phyloP scores from a whole-genome alignment of 495 filamentous ascomycete genomes.

The Lineolata rhizophorae region DNA sequence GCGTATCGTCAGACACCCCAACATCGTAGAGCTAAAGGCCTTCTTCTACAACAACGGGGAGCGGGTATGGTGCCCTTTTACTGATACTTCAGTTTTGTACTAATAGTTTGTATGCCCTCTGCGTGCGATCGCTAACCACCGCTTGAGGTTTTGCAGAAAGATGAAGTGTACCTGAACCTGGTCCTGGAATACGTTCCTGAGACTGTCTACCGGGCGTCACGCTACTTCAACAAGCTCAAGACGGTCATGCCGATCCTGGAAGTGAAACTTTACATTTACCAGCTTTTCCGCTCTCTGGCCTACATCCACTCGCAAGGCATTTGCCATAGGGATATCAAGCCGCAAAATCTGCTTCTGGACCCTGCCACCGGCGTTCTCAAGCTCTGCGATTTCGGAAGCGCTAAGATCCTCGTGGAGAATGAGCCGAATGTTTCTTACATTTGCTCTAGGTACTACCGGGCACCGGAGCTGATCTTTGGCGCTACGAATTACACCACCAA shows the following conservation, averaged over 20 bases:
- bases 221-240: conserved; percentile 99
- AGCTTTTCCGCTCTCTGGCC: conserved; percentile 91
- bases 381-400: conserved; percentile 96
- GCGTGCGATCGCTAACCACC: no score
- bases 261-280: conserved; percentile 98
- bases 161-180: conserved; percentile 97
- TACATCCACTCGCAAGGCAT: conserved; percentile 99
- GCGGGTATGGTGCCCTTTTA: conserved; percentile 32
- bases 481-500: conserved; percentile 99
- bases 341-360: conserved; percentile 88
- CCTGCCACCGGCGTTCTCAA: conserved; percentile 80
- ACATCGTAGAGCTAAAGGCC: conserved; percentile 95
- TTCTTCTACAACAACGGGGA: conserved; percentile 99
- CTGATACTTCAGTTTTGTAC: not conserved
- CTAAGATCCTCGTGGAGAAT: conserved; percentile 96
- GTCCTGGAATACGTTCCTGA: conserved; percentile 97
- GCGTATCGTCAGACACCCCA: conserved; percentile 95
- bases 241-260: conserved; percentile 98
- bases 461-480: conserved; percentile 94
- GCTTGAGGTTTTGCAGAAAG: conserved; percentile 41
- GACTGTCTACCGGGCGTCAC: conserved; percentile 93
- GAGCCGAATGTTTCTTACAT: conserved; percentile 99
- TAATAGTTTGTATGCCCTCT: conserved; percentile 1
- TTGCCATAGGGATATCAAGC: conserved; percentile 98
- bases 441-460: conserved; percentile 96